Evolutionary conservation across 345 rosid genomes (phyloP), one percentile per base, ranked within the genome.

Genomic region (Pistacia integerrima): DNA sequence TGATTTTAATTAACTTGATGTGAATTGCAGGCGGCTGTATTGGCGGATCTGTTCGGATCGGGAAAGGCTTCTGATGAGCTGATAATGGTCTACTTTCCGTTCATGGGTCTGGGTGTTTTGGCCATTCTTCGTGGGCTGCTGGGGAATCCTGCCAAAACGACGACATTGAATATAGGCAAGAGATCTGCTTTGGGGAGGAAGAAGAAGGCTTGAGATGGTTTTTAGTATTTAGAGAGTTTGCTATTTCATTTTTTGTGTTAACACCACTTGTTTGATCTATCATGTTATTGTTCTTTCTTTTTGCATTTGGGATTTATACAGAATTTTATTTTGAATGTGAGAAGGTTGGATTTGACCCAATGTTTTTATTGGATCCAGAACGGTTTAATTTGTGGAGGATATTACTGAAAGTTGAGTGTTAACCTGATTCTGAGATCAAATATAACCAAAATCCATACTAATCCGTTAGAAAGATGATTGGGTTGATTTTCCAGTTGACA

Each of bases 41-140:
- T 93, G 33, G 85, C 89, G 48, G 98, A 95, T 69, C 67, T 92
- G 76, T 10, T 80, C 59, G 84, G 92, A 33, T 93, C 93, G 0
- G 83, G 88, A 64, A 90, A 84, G 76, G 91, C 92, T 8, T 85
- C 96, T 0, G 87, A 92, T 44, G 77, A 71, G 73, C 74, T 93
- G 85, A 36, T 87, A 74, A 83, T 69, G 87, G 41, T 85, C 82
- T 92, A 93, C 69, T 78, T 7, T 41, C 92, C 97, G 18, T 88
- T 93, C 81, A 13, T 87, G 82, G 96, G 87, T 5, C 58, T 87
- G 16, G 87, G 89, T 51, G 72, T 85, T 25, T 62, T 92, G 57
- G 93, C 97, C 11, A 58, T 83, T 68, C 76, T 92, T 48, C 90
- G 96, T 41, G 97, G 98, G 33, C 75, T 95, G 48, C 67, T 90